A percentile compares a stretch with the other conserved stretches of the same genome.
phyloP scores from a whole-genome alignment of 139 green algal species.

The Chlamydomonas sphaeroides region DNA sequence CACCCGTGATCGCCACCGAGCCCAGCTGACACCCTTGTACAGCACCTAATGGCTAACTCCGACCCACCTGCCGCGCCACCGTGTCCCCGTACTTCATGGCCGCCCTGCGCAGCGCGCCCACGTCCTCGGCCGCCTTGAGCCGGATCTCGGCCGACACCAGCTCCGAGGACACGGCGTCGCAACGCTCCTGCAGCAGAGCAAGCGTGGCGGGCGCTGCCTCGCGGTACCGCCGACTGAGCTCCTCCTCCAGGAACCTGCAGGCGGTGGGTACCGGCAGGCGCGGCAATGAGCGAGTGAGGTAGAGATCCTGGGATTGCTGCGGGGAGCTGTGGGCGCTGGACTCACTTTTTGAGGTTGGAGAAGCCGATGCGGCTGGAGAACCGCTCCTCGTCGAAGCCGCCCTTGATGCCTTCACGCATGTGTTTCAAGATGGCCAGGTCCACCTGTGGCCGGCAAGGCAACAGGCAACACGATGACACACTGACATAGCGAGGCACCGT shows the following conservation, averaged over 20 bases:
- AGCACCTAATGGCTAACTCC: too few relatives aligned
- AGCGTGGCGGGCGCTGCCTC: conserved; percentile 89
- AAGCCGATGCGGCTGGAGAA: conserved; percentile 86
- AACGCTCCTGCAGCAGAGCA: conserved; percentile 86
- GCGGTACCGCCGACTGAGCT: conserved; percentile 84
- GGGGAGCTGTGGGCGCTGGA: too few relatives aligned
- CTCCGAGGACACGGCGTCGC: conserved; percentile 70
- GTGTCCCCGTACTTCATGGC: conserved; percentile 53
- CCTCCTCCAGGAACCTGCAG: conserved; percentile 84
- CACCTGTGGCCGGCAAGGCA: too few relatives aligned
- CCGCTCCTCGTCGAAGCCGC: conserved; percentile 90
- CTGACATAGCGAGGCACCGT: too few relatives aligned
- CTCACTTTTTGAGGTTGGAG: conserved; percentile 80
- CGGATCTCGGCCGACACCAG: conserved; percentile 69
- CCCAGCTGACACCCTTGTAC: too few relatives aligned
- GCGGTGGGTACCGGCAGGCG: too few relatives aligned
- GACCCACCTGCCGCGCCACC: conserved; percentile 30
- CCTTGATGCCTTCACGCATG: conserved; percentile 71
- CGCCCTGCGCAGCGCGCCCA: conserved; percentile 47
- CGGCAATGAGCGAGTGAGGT: too few relatives aligned
- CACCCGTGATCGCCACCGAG: too few relatives aligned
- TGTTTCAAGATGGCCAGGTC: conserved; percentile 69
- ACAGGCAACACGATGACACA: too few relatives aligned
- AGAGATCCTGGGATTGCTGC: too few relatives aligned
- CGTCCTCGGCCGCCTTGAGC: conserved; percentile 78